phyloP scores from a whole-genome alignment of 768 basidiomycete genomes.

The Macrolepiota albuminosa region DNA sequence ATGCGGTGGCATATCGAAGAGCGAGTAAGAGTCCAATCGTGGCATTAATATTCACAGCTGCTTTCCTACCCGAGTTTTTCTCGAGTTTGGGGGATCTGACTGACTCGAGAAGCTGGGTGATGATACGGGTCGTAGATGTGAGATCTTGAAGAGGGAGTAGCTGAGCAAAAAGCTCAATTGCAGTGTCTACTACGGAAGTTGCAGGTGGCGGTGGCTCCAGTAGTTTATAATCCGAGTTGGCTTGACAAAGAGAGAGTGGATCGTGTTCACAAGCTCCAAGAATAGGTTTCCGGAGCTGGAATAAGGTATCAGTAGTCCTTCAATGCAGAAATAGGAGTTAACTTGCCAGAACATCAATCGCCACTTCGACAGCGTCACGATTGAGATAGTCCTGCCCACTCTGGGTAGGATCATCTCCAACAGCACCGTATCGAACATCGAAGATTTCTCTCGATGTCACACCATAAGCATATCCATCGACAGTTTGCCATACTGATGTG shows the following conservation, averaged over 20 bases:
- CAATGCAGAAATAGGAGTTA: neutral
- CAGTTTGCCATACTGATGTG: slow-evolving; percentile 78
- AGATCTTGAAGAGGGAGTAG: slow-evolving; percentile 78
- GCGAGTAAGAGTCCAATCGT: slow-evolving; percentile 69
- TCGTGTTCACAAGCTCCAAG: slow-evolving; percentile 87
- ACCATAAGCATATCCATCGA: slow-evolving; percentile 91
- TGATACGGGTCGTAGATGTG: slow-evolving; percentile 44
- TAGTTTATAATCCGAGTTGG: slow-evolving; percentile 39
- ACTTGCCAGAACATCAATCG: slow-evolving; percentile 74
- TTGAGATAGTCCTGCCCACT: slow-evolving; percentile 52
- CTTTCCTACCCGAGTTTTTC: slow-evolving; percentile 79
- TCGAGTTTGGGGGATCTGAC: slow-evolving; percentile 77
- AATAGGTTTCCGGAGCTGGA: slow-evolving; percentile 69
- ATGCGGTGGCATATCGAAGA: slow-evolving; percentile 51
- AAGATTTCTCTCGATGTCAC: slow-evolving; percentile 65
- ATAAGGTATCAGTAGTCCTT: slow-evolving; percentile 6
- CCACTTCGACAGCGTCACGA: slow-evolving; percentile 74
- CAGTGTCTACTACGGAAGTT: slow-evolving; percentile 83
- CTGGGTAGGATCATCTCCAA: slow-evolving; percentile 26
- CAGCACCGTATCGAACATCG: slow-evolving; percentile 35
- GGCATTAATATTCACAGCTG: slow-evolving; percentile 80
- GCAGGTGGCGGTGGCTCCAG: slow-evolving; percentile 69
- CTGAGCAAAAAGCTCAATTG: slow-evolving; percentile 81
- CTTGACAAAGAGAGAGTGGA: slow-evolving; percentile 63
- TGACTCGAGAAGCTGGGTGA: slow-evolving; percentile 58